Conservation (phyloP, 2,329 filamentous ascomycete genomes). For the Coniochaeta prunicola region DNA sequence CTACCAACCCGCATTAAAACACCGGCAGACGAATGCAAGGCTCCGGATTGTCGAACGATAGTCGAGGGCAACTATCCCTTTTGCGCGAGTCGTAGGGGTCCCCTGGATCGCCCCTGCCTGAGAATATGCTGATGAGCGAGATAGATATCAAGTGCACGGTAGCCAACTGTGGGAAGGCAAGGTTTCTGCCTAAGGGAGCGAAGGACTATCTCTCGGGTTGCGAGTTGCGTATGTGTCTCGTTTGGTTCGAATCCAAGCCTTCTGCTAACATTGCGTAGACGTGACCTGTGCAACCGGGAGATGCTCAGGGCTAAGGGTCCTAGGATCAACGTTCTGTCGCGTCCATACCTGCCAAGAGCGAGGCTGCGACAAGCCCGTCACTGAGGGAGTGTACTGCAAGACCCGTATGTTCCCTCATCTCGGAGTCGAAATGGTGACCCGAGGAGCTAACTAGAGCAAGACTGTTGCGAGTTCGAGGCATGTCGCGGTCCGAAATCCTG, state of each 20-base stretch:
- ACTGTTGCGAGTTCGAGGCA: slow-evolving; percentile 8
- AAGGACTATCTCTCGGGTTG: slow-evolving; percentile 14
- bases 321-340: slow-evolving; percentile 9
- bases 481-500: slow-evolving; percentile 7
- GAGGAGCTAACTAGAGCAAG: slow-evolving; percentile 3
- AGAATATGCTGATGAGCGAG: background rate
- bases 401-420: slow-evolving; percentile 9
- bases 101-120: background rate
- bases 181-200: slow-evolving; percentile 6
- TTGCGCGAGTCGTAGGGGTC: slow-evolving; percentile 11
- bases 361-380: slow-evolving; percentile 8
- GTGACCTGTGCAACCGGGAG: slow-evolving; percentile 8
- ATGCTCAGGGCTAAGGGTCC: slow-evolving; percentile 10
- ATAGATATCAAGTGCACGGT: slow-evolving; percentile 15
- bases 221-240: slow-evolving; percentile 8
- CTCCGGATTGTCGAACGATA: slow-evolving; percentile 10
- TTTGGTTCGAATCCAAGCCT: background rate
- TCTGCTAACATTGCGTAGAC: slow-evolving; percentile 5
- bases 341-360: slow-evolving; percentile 13
- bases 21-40: slow-evolving; percentile 11
- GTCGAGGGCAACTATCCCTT: slow-evolving; percentile 12
- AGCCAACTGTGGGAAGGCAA: slow-evolving; percentile 10
- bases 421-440: background rate
- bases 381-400: slow-evolving; percentile 8
- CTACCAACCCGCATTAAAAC: background rate